Evolutionary conservation across 2,329 filamentous ascomycete species (phyloP).

Genomic region (Juglanconis sp.): DNA sequence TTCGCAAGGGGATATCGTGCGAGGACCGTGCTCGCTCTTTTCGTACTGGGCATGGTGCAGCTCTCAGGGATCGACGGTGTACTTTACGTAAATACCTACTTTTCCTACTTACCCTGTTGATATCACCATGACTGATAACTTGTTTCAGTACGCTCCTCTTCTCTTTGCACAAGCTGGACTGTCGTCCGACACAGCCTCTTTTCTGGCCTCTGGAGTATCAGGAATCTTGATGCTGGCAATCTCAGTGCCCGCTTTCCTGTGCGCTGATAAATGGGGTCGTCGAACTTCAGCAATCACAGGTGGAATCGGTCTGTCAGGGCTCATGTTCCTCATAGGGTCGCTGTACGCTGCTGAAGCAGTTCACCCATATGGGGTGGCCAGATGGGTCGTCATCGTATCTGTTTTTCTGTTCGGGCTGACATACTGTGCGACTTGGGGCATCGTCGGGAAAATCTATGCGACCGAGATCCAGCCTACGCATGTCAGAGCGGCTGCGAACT

Average conservation of each 20-base stretch:
- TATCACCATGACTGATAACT: neutral
- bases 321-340: constrained; percentile 52
- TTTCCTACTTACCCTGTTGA: neutral
- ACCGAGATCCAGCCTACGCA: constrained; percentile 55
- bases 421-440: constrained; percentile 50
- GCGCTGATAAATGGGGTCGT: constrained; percentile 56
- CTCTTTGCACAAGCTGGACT: constrained; percentile 60
- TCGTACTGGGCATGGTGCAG: constrained; percentile 58
- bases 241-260: constrained; percentile 53
- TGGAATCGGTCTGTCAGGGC: constrained; percentile 45
- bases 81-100: constrained; percentile 43
- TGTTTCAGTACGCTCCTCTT: constrained; percentile 52
- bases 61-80: constrained; percentile 61
- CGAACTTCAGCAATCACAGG: constrained; percentile 51
- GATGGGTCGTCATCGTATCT: constrained; percentile 49
- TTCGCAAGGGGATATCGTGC: constrained; percentile 40
- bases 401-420: constrained; percentile 48
- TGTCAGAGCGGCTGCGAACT: constrained; percentile 53
- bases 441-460: constrained; percentile 54
- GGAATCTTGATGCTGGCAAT: constrained; percentile 56
- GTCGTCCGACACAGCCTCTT: constrained; percentile 48
- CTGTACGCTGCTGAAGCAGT: constrained; percentile 48
- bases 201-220: constrained; percentile 60
- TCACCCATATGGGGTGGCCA: constrained; percentile 34
- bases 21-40: constrained; percentile 50